Evolutionary conservation across 2,329 filamentous ascomycete species (phyloP), one percentile per base, ranked within the genome.

Genomic region (Talaromyces pinophilus): DNA sequence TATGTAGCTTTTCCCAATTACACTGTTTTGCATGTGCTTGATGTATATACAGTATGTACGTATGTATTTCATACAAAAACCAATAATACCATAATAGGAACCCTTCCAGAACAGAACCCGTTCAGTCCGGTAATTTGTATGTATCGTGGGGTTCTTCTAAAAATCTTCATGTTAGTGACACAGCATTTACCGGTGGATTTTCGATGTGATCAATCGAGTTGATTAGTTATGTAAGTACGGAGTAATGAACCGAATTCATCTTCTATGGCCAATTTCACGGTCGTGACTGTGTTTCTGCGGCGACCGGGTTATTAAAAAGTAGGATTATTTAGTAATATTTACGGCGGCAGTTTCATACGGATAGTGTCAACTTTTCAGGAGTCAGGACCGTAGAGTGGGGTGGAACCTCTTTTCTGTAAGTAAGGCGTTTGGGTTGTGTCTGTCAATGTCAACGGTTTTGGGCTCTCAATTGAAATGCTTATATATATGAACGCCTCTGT

Each of bases 21-120:
- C 3, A 25, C 25, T 25, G 25, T 25, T 25, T 25, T 25, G 2
- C 3, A 25, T 25, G 25, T 25, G 4, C 25, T 25, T 25, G 25
- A 3, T 25, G 25, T 25, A 25, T 25, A 25, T 25, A 25, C 25
- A 4, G 25, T 25, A 40, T n/a, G 40, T 42, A 42, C 17, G 40
- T 42, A 40, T 13, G 35, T 38, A 15, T 38, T n/a, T 52, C 25
- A 52, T 52, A 52, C 48, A 10, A 54, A 35, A 55, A 55, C 30
- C 28, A 35, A 38, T 57, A 57, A 38, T 25, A 38, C n/a, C 54
- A 2, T 25, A 57, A 57, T 22, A 57, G 54, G 54, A 57, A 57
- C 33, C 54, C n/a, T 57, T 57, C 54, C 40, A 57, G 54, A 57
- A 57, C 33, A 25, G 25, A 25, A 4, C 54, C 54, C 1, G 19